A percentile compares a stretch with the other conserved stretches of the same genome.
These are phyloP conservation scores for Hypomontagnella submonticulosa DNA, from an alignment of 495 filamentous ascomycete genomes.

Conservation along the genomic window DNA sequence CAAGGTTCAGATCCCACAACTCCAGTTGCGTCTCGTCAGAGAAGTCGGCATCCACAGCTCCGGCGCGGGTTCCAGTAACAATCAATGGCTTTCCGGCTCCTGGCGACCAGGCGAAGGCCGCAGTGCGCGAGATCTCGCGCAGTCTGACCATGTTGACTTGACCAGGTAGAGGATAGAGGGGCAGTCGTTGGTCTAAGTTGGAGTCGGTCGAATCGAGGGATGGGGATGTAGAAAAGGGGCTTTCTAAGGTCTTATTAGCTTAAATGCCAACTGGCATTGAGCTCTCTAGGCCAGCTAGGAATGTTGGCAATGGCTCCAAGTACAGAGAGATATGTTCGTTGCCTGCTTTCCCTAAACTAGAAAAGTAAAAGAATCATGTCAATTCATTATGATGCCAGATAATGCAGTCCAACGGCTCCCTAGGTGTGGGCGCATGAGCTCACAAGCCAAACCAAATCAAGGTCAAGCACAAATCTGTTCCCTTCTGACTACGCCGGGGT, in stretches of 20 bases:
- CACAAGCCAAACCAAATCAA: slow-evolving; percentile 33
- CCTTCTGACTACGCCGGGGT: slow-evolving; percentile 6
- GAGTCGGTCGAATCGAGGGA: slow-evolving; percentile 19
- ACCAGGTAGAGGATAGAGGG: slow-evolving; percentile 17
- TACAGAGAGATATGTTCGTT: slow-evolving; percentile 21
- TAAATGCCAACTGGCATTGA: slow-evolving; percentile 50
- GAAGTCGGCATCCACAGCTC: slow-evolving; percentile 96
- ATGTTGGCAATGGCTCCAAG: slow-evolving; percentile 29
- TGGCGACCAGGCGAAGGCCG: slow-evolving; percentile 96
- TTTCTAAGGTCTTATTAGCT: slow-evolving; percentile 32
- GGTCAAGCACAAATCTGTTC: slow-evolving; percentile 36
- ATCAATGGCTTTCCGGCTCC: slow-evolving; percentile 78
- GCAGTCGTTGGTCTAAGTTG: slow-evolving; percentile 10
- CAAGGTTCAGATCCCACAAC: slow-evolving; percentile 91
- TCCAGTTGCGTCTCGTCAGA: slow-evolving; percentile 97
- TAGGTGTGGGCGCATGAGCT: slow-evolving; percentile 34
- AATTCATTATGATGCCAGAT: slow-evolving; percentile 50
- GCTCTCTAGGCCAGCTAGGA: slow-evolving; percentile 50
- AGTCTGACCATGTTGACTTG: slow-evolving; percentile 84
- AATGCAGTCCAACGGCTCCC: slow-evolving; percentile 41
- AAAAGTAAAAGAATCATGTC: slow-evolving; percentile 21
- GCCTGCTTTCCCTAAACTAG: slow-evolving; percentile 10
- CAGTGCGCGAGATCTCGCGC: slow-evolving; percentile 94
- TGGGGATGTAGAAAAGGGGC: neutral
- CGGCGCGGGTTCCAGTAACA: slow-evolving; percentile 94